Conservation (phyloP, 2,329 filamentous ascomycete genomes). For the Triangularia verruculosa region DNA sequence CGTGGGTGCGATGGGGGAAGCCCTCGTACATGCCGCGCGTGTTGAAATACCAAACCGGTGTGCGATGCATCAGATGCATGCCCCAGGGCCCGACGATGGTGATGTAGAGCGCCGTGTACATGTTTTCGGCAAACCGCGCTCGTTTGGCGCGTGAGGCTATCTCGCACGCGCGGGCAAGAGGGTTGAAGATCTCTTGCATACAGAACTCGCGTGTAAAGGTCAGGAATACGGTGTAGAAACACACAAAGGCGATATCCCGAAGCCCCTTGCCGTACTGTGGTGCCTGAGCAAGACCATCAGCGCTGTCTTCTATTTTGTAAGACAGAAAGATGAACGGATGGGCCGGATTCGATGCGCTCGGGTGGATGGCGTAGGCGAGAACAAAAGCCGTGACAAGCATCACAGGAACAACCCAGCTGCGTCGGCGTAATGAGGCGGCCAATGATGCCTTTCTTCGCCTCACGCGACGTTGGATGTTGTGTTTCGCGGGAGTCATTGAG, state of each 20-base stretch:
- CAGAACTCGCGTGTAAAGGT: conserved; percentile 73
- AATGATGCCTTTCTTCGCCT: background rate
- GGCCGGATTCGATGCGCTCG: conserved; percentile 61
- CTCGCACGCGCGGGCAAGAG: conserved; percentile 56
- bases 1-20: conserved; percentile 66
- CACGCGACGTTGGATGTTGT: background rate
- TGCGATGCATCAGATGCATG: conserved; percentile 66
- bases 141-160: conserved; percentile 63
- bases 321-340: conserved; percentile 67
- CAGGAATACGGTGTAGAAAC: conserved; percentile 68
- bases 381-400: conserved; percentile 53
- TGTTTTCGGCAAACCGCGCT: conserved; percentile 71
- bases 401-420: conserved; percentile 49
- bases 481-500: background rate
- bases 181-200: conserved; percentile 67
- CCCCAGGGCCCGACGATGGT: conserved; percentile 64
- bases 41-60: conserved; percentile 73
- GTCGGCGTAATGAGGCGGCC: conserved; percentile 19
- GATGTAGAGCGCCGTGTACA: conserved; percentile 72
- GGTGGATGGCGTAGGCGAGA: conserved; percentile 58
- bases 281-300: conserved; percentile 41
- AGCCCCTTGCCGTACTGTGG: conserved; percentile 66
- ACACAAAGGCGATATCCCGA: conserved; percentile 66
- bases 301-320: conserved; percentile 55
- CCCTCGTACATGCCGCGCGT: conserved; percentile 68